phyloP scores from a whole-genome alignment of 306 rosid genomes.

The Pterocarpus santalinus region DNA sequence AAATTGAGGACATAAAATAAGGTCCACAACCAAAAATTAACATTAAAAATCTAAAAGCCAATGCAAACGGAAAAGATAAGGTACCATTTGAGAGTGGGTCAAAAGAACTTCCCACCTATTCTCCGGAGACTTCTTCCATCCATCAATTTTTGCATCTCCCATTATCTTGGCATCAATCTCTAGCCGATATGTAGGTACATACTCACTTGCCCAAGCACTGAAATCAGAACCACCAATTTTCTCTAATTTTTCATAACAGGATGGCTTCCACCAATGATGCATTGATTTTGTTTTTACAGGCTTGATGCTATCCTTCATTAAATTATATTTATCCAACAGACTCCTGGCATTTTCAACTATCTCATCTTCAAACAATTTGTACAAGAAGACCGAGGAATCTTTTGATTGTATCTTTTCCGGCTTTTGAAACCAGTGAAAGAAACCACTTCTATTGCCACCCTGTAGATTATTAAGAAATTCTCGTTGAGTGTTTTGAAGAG shows the following conservation, averaged over 20 bases:
- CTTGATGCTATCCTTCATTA: conserved; percentile 55
- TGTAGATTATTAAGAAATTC: conserved; percentile 64
- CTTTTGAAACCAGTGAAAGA: conserved; percentile 73
- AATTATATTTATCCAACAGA: conserved; percentile 67
- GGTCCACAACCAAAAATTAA: conserved; percentile 18
- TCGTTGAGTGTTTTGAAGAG: conserved; percentile 74
- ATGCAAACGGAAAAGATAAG: conserved; percentile 53
- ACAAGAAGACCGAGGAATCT: conserved; percentile 72
- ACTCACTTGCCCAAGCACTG: conserved; percentile 84
- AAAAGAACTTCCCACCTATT: conserved; percentile 86
- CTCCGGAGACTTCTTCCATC: conserved; percentile 75
- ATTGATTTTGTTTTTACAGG: conserved; percentile 52
- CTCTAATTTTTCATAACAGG: conserved; percentile 67
- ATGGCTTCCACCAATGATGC: conserved; percentile 74
- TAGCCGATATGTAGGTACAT: conserved; percentile 80
- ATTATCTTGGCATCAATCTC: conserved; percentile 68
- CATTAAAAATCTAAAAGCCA: conserved; percentile 28
- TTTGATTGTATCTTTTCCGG: conserved; percentile 64
- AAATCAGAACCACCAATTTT: conserved; percentile 90
- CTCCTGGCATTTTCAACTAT: conserved; percentile 80
- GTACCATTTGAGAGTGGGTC: conserved; percentile 98
- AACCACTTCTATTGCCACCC: conserved; percentile 54
- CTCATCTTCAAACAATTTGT: conserved; percentile 77
- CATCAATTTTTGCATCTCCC: conserved; percentile 68
- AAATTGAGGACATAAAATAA: conserved; percentile 1